A percentile compares a stretch with the other conserved stretches of the same genome.
These are phyloP conservation scores for Populus tremula DNA, from an alignment of 345 rosid species.

Conservation along the genomic window DNA sequence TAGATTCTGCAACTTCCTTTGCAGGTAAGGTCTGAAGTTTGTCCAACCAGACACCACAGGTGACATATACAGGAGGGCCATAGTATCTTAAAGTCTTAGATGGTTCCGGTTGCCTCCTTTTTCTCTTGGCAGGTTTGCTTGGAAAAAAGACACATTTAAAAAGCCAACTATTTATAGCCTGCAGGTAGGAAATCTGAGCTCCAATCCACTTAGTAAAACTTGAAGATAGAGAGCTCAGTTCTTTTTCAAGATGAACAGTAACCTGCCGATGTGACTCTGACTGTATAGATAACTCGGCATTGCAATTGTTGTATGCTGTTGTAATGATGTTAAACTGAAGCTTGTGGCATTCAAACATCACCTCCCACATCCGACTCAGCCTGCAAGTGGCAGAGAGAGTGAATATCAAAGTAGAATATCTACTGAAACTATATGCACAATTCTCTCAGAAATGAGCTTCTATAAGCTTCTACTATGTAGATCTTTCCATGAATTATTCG, in stretches of 20 bases:
- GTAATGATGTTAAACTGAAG: constrained; percentile 62
- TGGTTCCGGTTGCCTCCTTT: constrained; percentile 23
- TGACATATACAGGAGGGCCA: constrained; percentile 80
- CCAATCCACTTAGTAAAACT: constrained; percentile 76
- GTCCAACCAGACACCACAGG: constrained; percentile 72
- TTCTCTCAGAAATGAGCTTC: background rate
- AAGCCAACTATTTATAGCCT: constrained; percentile 71
- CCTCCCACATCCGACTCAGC: constrained; percentile 94
- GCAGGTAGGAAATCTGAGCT: constrained; percentile 65
- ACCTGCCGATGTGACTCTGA: constrained; percentile 69
- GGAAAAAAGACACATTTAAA: constrained; percentile 51
- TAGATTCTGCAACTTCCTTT: constrained; percentile 61
- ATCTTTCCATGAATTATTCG: background rate
- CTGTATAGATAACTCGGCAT: constrained; percentile 43
- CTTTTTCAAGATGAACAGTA: constrained; percentile 62
- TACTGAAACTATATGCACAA: background rate
- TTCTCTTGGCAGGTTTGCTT: constrained; percentile 36
- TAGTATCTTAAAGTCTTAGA: constrained; percentile 14
- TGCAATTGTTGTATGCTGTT: constrained; percentile 41
- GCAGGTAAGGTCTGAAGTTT: constrained; percentile 43
- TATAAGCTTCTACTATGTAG: background rate
- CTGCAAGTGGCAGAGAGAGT: constrained; percentile 36
- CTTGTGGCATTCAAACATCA: constrained; percentile 82
- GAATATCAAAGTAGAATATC: background rate
- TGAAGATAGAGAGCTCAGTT: constrained; percentile 50